Base-by-base conservation (phyloP, 345 rosid genomes). In the Rhodomyrtus tomentosa region DNA sequence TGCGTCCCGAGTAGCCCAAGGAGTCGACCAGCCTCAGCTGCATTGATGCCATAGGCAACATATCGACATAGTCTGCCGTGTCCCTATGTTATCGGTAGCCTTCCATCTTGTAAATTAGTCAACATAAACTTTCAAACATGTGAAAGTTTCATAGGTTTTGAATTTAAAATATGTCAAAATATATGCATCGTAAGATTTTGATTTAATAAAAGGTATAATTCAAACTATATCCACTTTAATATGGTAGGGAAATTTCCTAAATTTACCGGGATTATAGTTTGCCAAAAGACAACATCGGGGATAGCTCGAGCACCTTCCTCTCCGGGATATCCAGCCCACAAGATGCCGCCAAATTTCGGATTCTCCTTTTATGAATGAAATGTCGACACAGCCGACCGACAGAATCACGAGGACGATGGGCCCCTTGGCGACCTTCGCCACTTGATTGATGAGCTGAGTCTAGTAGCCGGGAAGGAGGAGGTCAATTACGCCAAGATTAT, bases 291-390 rank as follows among this genome's bases (percentile, higher is more conserved):
- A 84, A 91, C 88, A 83, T 94, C 96, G 22, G 95, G 95, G 32
- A 95, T 92, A 74, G 94, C 98, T 1, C 3, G 88, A 5, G 95
- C 96, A 10, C 98, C 98, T 81, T 91, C 92, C 53, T 94, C 89
- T 76, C 96, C 98, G 14, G 98, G 97, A 53, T 91, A 92, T 40
- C 96, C 96, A 15, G 89, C 98, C 96, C 98, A 94, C 48, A 93
- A 49, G 50, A 93, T 90, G 27, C 89, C 88, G 1, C 82, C 36
- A 38, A 93, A 88, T 6, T 89, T 90, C 1, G 32, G 24, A 38
- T 91, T 87, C 3, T 81, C 40, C 84, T 87, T 87, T 89, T n/a
- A 91, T 91, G 22, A 92, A 93, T 0, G 90, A 83, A 56, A 94
- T 87, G 83, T 93, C 98, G 1, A 94, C 80, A 2, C 92, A 91